Conservation (phyloP, 169 alveolate species). For the Plasmodium adleri region DNA sequence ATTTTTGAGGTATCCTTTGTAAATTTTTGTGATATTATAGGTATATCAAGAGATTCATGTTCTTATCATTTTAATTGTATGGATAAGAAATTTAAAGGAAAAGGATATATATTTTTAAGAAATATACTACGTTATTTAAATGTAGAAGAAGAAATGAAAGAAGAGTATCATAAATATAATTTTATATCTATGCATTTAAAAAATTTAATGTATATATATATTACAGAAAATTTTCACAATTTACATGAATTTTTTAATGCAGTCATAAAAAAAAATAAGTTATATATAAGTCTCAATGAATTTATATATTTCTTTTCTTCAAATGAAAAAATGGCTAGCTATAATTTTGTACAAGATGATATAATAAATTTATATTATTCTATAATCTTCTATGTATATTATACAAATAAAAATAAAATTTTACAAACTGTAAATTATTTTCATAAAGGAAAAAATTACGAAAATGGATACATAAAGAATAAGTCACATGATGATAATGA, state of each 20-base stretch:
- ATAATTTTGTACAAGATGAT: slow-evolving; percentile 45
- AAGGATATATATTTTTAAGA: slow-evolving; percentile 55
- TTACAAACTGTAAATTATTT: slow-evolving; percentile 37
- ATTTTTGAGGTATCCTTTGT: slow-evolving; percentile 73
- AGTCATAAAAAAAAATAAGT: slow-evolving; percentile 45
- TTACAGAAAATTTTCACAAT: slow-evolving; percentile 46
- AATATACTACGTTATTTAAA: slow-evolving; percentile 53
- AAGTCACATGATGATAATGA: not conserved
- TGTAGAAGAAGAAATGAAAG: slow-evolving; percentile 50
- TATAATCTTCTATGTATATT: slow-evolving; percentile 61
- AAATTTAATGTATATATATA: slow-evolving; percentile 56
- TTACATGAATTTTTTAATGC: slow-evolving; percentile 45
- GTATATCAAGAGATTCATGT: slow-evolving; percentile 66
- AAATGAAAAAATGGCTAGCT: slow-evolving; percentile 40
- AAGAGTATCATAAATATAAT: slow-evolving; percentile 48
- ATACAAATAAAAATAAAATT: slow-evolving; percentile 58
- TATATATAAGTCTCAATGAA: slow-evolving; percentile 54
- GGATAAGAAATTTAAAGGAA: slow-evolving; percentile 36
- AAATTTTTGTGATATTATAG: slow-evolving; percentile 68
- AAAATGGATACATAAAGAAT: not conserved
- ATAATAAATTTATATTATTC: slow-evolving; percentile 37
- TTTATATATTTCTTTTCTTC: slow-evolving; percentile 60
- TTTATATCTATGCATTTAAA: slow-evolving; percentile 44
- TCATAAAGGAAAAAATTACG: not conserved
- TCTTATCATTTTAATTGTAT: slow-evolving; percentile 55